Percentiles rank a stretch among this genome's conserved stretches.
Evolutionary conservation across 495 filamentous ascomycete species (phyloP).

Genomic region (Xylaria castorea): DNA sequence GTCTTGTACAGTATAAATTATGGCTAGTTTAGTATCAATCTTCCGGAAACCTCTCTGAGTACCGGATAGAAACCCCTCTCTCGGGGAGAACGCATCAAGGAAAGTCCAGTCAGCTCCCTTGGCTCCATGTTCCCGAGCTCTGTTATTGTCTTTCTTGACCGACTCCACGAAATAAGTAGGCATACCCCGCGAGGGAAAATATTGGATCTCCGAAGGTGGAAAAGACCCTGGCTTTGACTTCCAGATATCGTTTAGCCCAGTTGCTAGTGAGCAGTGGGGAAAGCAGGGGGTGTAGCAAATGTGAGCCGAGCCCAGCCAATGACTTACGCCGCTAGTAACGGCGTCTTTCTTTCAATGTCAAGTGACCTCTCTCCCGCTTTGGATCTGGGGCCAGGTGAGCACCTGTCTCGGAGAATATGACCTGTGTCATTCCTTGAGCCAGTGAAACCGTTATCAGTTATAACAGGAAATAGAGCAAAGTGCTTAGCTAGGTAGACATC

Average conservation of each 20-base stretch:
- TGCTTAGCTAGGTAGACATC: not conserved
- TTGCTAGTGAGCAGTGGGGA: conserved; percentile 21
- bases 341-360: conserved; percentile 23
- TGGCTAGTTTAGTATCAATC: not conserved
- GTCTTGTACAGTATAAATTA: not conserved
- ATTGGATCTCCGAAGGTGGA: not conserved
- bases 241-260: conserved; percentile 19
- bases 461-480: not conserved
- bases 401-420: conserved; percentile 20
- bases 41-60: not conserved
- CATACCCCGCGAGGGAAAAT: conserved; percentile 1
- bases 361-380: conserved; percentile 25
- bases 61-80: not conserved
- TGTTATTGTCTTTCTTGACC: conserved; percentile 7
- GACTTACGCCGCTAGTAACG: conserved; percentile 17
- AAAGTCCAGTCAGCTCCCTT: not conserved
- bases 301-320: conserved; percentile 22
- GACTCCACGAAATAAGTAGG: conserved; percentile 20
- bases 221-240: conserved; percentile 19
- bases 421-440: not conserved
- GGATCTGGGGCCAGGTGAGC: conserved; percentile 16
- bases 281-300: conserved; percentile 10
- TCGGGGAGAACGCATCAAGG: not conserved
- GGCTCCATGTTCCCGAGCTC: not conserved
- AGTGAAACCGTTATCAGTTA: not conserved